Evolutionary conservation across 805 yeast genomes (phyloP).

Genomic region (Clavispora santaluciae): DNA sequence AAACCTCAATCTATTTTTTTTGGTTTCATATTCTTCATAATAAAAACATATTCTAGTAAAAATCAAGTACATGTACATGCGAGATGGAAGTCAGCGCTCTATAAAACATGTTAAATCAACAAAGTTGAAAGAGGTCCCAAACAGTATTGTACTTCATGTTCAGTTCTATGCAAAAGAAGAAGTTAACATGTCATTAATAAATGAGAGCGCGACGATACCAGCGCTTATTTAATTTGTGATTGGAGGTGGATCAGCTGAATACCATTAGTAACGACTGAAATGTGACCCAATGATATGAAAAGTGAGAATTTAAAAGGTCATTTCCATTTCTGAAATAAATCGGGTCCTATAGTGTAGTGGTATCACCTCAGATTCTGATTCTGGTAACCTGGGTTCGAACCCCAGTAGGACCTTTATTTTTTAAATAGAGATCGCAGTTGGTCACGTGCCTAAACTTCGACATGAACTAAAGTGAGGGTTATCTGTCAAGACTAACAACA

Average conservation of each 20-base stretch:
- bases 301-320: background rate
- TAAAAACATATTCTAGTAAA: background rate
- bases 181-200: no score
- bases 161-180: no score
- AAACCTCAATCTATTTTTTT: background rate
- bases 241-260: no score
- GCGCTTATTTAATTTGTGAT: no score
- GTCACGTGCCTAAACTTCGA: background rate
- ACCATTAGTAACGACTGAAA: no score
- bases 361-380: constrained; percentile 10
- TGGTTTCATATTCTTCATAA: background rate
- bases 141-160: no score
- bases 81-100: no score
- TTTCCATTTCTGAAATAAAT: background rate
- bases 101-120: no score
- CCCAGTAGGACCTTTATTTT: constrained; percentile 9
- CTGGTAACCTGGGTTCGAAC: constrained; percentile 14
- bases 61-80: no score
- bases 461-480: background rate
- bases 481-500: background rate
- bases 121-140: no score
- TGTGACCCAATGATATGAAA: no score
- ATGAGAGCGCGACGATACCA: no score
- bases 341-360: constrained; percentile 6
- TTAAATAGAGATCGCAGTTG: background rate